phyloP scores from a whole-genome alignment of 2,329 filamentous ascomycete species.

The Huntiella decipiens region DNA sequence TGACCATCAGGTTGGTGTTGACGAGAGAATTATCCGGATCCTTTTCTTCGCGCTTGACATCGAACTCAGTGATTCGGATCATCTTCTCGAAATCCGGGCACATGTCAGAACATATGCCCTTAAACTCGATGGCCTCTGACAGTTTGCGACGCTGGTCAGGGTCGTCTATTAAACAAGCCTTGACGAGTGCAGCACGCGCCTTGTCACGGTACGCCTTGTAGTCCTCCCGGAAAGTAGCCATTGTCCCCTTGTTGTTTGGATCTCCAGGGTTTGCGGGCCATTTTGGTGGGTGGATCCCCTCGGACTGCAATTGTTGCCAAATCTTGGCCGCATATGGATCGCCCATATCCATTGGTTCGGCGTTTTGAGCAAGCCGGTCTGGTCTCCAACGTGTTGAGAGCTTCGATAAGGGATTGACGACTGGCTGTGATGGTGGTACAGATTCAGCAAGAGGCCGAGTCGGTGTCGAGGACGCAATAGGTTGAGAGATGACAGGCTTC shows the following conservation, averaged over 20 bases:
- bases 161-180: constrained; percentile 43
- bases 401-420: background rate
- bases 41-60: constrained; percentile 38
- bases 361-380: constrained; percentile 4
- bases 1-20: constrained; percentile 39
- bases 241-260: constrained; percentile 27
- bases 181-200: constrained; percentile 37
- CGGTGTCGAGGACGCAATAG: background rate
- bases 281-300: constrained; percentile 32
- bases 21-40: constrained; percentile 25
- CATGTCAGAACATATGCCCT: constrained; percentile 51
- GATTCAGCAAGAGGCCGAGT: background rate
- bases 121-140: constrained; percentile 45
- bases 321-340: constrained; percentile 31
- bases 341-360: constrained; percentile 14
- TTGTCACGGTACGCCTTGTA: constrained; percentile 38
- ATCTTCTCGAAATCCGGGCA: constrained; percentile 49
- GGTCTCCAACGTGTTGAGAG: background rate
- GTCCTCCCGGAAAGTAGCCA: constrained; percentile 35
- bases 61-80: constrained; percentile 40
- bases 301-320: constrained; percentile 31
- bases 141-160: constrained; percentile 43
- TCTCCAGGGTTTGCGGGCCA: constrained; percentile 39
- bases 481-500: background rate
- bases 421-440: background rate